Evolutionary conservation across 2,329 filamentous ascomycete species (phyloP).

Genomic region (Fusarium miscanthi): DNA sequence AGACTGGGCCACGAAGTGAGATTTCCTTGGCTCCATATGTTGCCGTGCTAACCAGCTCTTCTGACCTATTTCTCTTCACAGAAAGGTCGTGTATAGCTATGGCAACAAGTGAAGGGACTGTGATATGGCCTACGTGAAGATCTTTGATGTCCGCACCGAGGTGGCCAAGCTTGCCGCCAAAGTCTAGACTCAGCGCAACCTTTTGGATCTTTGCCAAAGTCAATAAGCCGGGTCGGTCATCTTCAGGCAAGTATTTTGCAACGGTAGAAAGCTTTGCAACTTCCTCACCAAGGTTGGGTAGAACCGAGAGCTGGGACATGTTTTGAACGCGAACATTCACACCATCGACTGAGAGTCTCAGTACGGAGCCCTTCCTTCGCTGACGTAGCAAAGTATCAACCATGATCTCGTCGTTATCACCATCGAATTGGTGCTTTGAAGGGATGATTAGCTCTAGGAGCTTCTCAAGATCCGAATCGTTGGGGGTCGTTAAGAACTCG

Average conservation of each 20-base stretch:
- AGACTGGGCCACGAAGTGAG: slow-evolving; percentile 58
- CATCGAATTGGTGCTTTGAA: slow-evolving; percentile 87
- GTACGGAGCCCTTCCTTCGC: slow-evolving; percentile 83
- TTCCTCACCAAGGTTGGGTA: slow-evolving; percentile 81
- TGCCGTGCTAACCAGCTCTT: slow-evolving; percentile 75
- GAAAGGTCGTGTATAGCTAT: slow-evolving; percentile 74
- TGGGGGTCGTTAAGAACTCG: slow-evolving; percentile 78
- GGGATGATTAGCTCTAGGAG: slow-evolving; percentile 89
- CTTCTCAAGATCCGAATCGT: slow-evolving; percentile 82
- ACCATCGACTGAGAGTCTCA: slow-evolving; percentile 75
- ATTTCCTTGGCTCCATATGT: slow-evolving; percentile 45
- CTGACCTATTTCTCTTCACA: slow-evolving; percentile 71
- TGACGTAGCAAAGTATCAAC: slow-evolving; percentile 91
- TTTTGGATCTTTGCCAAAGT: slow-evolving; percentile 76
- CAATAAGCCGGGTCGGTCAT: slow-evolving; percentile 90
- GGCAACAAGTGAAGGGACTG: slow-evolving; percentile 83
- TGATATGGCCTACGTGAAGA: slow-evolving; percentile 82
- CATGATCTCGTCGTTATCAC: slow-evolving; percentile 92
- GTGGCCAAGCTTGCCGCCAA: slow-evolving; percentile 76
- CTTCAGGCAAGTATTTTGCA: slow-evolving; percentile 93
- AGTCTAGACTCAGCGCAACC: slow-evolving; percentile 68
- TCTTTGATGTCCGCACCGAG: slow-evolving; percentile 69
- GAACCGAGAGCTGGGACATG: slow-evolving; percentile 71
- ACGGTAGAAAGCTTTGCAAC: slow-evolving; percentile 85
- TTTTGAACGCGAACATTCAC: slow-evolving; percentile 72